Conservation (phyloP, 2,329 filamentous ascomycete genomes). For the Aspergillus latus region DNA sequence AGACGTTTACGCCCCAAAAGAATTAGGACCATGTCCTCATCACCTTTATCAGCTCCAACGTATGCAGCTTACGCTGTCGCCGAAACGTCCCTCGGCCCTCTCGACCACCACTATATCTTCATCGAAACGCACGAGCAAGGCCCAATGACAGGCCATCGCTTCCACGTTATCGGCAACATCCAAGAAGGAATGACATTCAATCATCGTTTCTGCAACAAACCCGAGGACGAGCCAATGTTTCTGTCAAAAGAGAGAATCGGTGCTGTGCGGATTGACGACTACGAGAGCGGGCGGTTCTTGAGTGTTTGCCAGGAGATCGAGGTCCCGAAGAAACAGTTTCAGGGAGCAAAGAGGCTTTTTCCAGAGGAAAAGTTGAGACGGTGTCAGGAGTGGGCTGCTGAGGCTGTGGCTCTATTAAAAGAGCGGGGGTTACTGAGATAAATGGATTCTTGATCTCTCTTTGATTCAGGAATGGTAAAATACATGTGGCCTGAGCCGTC, state of each 20-base stretch:
- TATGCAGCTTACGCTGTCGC: constrained; percentile 23
- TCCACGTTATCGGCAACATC: constrained; percentile 35
- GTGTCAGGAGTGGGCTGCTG: constrained; percentile 35
- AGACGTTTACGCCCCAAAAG: too few species aligned
- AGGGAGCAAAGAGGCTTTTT: constrained; percentile 19
- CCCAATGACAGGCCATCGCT: constrained; percentile 21
- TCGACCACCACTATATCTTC: constrained; percentile 32
- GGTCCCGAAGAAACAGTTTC: constrained; percentile 3
- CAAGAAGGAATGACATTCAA: constrained; percentile 20
- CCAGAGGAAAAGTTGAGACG: constrained; percentile 25
- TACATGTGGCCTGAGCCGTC: constrained; percentile 5
- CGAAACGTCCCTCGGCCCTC: constrained; percentile 22
- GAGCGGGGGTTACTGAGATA: constrained; percentile 1
- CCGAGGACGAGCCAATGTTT: background rate
- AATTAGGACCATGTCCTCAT: constrained; percentile 5
- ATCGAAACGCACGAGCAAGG: constrained; percentile 24
- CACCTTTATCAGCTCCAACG: background rate
- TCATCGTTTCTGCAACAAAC: background rate
- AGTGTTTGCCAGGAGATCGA: background rate
- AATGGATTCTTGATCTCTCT: background rate
- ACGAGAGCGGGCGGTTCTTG: background rate
- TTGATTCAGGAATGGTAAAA: background rate
- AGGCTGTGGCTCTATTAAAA: constrained; percentile 14
- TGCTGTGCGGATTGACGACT: background rate
- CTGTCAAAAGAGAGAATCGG: background rate